Base-by-base conservation (phyloP, 768 basidiomycete species). In the Kwoniella dejecticola region DNA sequence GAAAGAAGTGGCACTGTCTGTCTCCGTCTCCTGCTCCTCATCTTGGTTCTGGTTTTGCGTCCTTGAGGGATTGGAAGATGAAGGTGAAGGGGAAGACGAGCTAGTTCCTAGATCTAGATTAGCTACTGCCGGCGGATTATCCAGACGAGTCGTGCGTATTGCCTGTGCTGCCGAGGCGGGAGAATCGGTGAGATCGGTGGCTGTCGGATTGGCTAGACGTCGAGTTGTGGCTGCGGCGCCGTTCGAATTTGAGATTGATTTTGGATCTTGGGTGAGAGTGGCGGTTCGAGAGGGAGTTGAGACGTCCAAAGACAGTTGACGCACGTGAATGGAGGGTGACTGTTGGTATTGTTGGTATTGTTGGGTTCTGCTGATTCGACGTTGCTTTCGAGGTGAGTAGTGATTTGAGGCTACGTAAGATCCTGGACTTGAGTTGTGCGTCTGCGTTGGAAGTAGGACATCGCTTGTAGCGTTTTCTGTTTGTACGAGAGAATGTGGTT, bases 61-160 rank as follows among this genome's bases (percentile, higher is more conserved):
- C 13, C 11, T 24, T 47, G 23, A 6, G 23, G 12, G 10, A 45
- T 24, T 31, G 12, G 36, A 15, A 2, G 36, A 41, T 19, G 2
- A 15, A 41, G 53, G 11, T 4, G 26, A 3, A 33, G 27, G 11
- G 5, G 19, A 10, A 13, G 33, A 17, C n/a, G 33, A 21, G 27
- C 40, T 41, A 30, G 41, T 45, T 15, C 40, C 27, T 19, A 56
- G 44, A 15, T 47, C 46, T 13, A 47, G 46, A 27, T 47, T 47
- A 1, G 11, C 24, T 8, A 47, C 27, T 13, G 24, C 23, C 1
- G 46, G 24, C 13, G 46, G 46, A 47, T 47, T 47, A 29, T 29
- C 46, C 19, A 15, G 15, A 36, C 33, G 33, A 36, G 33, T 36
- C 7, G 33, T 36, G 7, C 33, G 33, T 36, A 36, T 36, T 7